A percentile compares a stretch with the other conserved stretches of the same genome.
phyloP scores from a whole-genome alignment of 2,329 filamentous ascomycete species.

The Penicillium sp. region DNA sequence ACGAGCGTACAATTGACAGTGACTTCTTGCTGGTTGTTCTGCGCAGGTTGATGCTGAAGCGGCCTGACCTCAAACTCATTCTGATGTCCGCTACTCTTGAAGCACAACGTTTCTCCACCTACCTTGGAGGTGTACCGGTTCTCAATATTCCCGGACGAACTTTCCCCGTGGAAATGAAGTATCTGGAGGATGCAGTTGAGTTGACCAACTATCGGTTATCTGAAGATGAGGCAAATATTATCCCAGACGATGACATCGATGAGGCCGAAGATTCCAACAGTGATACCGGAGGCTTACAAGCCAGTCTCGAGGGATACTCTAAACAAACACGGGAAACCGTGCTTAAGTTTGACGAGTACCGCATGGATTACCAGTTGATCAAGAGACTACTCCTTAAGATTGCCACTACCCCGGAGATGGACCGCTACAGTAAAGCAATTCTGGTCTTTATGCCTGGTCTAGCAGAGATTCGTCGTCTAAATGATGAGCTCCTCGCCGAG shows the following conservation, averaged over 20 bases:
- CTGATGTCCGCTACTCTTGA: constrained; percentile 98
- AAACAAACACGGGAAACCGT: constrained; percentile 72
- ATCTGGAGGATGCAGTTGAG: constrained; percentile 90
- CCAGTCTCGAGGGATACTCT: constrained; percentile 71
- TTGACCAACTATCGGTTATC: constrained; percentile 72
- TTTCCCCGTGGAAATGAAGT: constrained; percentile 85
- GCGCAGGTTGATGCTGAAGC: constrained; percentile 71
- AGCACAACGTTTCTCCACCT: constrained; percentile 84
- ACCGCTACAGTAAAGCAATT: constrained; percentile 80
- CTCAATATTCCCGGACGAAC: constrained; percentile 89
- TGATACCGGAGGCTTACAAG: constrained; percentile 59
- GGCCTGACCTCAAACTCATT: constrained; percentile 84
- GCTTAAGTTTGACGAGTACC: constrained; percentile 80
- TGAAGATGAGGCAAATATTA: constrained; percentile 51
- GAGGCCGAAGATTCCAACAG: constrained; percentile 46
- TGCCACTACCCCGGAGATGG: constrained; percentile 65
- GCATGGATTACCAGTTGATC: constrained; percentile 85
- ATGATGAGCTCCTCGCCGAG: constrained; percentile 79
- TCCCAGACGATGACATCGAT: constrained; percentile 48
- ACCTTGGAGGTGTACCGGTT: constrained; percentile 80
- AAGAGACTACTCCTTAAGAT: constrained; percentile 75
- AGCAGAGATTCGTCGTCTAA: constrained; percentile 83
- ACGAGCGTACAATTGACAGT: constrained; percentile 93
- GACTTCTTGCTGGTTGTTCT: constrained; percentile 94
- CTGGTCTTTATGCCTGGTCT: constrained; percentile 95